Evolutionary conservation across 2,329 filamentous ascomycete genomes (phyloP), one percentile per base, ranked within the genome.

Genomic region (Arachnomyces sp.): DNA sequence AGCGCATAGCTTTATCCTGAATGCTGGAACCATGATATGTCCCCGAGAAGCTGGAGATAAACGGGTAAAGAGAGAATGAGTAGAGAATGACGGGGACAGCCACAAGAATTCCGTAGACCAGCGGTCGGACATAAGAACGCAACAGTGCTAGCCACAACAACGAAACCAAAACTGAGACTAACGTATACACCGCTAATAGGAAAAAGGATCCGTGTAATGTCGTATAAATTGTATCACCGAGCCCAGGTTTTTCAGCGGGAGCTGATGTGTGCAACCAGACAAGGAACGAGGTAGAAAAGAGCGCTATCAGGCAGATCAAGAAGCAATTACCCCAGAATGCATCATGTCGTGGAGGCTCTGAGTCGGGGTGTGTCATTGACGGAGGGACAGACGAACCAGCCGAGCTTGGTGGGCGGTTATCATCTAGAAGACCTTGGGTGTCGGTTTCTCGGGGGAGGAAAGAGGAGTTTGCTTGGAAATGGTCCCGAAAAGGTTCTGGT

Each of bases 161-260:
- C 2, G 90, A 90, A 14, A 96, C 85, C 28, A 93, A 70, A 30
- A 95, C 71, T 1, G 92, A 84, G n/a, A 95, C 82, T 13, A 96
- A 62, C 1, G 92, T 96, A 63, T 96, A 93, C 38, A 92, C 79
- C 2, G 86, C 85, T 31, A 98, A 78, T 49, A 96, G 82, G 56
- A 92, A 82, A 55, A 93, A 92, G 1, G 89, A 95, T 37, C 81
- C 80, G 52, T 85, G 82, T 28, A 98, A 68, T 3, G 86, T 88
- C 11, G 84, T 87, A 62, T 98, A 98, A 43, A 98, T 87, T 1
- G 90, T 95, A 61, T 98, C 92, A 11, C 89, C 90, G 42, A 93
- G 76, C 44, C 52, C 60, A 1, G 83, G 82, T 44, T 75, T 75
- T 40, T 73, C 72, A 39, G 68, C 69, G 4, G 84, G 82, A 1